These are phyloP conservation scores for Beauveria bassiana DNA, from an alignment of 2,329 filamentous ascomycete genomes.

Conservation along the genomic window DNA sequence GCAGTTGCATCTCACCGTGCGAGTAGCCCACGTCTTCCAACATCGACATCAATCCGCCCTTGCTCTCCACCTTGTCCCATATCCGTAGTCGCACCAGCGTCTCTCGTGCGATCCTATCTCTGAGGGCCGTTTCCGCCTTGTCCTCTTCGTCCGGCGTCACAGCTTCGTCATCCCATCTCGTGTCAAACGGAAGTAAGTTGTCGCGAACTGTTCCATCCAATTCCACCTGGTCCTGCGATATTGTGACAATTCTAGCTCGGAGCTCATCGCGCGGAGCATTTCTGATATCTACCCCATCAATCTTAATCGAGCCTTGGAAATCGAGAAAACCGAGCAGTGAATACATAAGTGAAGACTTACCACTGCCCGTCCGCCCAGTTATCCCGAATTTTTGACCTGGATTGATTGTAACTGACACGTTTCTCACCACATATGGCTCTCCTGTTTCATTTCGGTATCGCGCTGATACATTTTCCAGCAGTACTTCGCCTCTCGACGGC, in stretches of 20 bases:
- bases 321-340: background rate
- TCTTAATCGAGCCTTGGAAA: background rate
- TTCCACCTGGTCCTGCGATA: slow-evolving; percentile 17
- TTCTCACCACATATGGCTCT: background rate
- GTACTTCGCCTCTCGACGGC: background rate
- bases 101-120: background rate
- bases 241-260: slow-evolving; percentile 4
- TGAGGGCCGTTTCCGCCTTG: background rate
- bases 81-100: background rate
- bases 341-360: background rate
- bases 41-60: background rate
- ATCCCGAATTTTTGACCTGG: background rate
- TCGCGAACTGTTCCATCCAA: slow-evolving; percentile 6
- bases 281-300: background rate
- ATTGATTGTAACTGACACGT: background rate
- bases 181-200: background rate
- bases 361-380: background rate
- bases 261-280: background rate
- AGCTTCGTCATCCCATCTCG: background rate
- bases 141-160: background rate
- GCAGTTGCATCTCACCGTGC: slow-evolving; percentile 6
- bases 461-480: background rate
- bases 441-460: background rate
- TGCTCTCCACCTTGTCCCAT: background rate
- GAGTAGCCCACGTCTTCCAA: background rate